Base-by-base conservation (phyloP, 2,329 filamentous ascomycete species). In the Davidsoniella eucalypti region DNA sequence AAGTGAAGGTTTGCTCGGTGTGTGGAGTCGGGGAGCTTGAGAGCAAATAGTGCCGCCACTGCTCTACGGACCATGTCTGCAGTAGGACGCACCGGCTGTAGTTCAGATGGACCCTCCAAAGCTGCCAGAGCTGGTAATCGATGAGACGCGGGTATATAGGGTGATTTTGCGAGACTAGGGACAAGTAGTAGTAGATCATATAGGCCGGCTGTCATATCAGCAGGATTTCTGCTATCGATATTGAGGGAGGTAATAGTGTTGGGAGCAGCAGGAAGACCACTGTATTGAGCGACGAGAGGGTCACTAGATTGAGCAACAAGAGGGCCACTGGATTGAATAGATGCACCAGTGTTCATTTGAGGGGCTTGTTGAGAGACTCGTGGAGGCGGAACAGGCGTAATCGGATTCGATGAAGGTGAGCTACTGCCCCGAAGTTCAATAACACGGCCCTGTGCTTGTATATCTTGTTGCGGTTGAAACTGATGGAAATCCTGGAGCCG, bases 51-150 rank as follows among this genome's bases (percentile, higher is more conserved):
- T 17, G 42, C 29, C 10, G 45, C 51, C n/a, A 53, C 47, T 3
- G 51, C 51, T n/a, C 18, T 23, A 7, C 47, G 46, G 14, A 53
- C 49, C 47, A 50, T 47, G 26, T 37, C 42, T 5, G 37, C 42
- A 10, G 47, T 42, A 12, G 51, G 51, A 12, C 42, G 39, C 17
- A 23, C 26, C 16, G 25, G 41, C 12, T 23, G 18, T 5, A 21
- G 16, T 41, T 33, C 12, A 9, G 17, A 9, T n/a, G 37, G 12
- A 33, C 12, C 29, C 3, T 33, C 29, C 8, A 12, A 12, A 12
- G 29, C 12, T 4, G 12, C 8, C 12, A 33, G 29, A 33, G 8
- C 8, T 33, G 29, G 4, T 33, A 33, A 4, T 33, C 29, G 12
- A 33, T 33, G 29, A 9, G 8, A 9, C 3, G 8, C 29, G 29